Conservation (phyloP, 2,329 filamentous ascomycete genomes). For the Grosmannia clavigera region DNA sequence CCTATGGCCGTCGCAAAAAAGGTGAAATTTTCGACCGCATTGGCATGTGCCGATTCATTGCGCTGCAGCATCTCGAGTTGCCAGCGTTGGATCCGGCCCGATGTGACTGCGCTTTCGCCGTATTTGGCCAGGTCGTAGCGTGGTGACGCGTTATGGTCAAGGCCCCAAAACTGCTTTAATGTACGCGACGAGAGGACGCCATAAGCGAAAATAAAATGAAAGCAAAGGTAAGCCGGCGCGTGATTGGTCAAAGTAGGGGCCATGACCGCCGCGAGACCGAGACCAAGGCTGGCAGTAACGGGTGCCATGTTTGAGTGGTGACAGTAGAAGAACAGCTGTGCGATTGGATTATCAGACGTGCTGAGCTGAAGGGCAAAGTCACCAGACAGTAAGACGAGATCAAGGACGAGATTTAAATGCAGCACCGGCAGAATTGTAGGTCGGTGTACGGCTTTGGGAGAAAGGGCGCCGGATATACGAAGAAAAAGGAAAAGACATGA, state of each 20-base stretch:
- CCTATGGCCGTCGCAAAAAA: slow-evolving; percentile 25
- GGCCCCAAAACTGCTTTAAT: slow-evolving; percentile 26
- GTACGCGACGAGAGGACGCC: slow-evolving; percentile 28
- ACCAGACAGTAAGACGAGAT: no score
- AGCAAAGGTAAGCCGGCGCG: slow-evolving; percentile 21
- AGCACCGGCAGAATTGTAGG: no score
- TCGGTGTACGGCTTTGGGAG: no score
- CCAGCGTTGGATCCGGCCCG: slow-evolving; percentile 28
- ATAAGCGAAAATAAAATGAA: slow-evolving; percentile 32
- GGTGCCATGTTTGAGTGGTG: no score
- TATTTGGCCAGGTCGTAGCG: slow-evolving; percentile 33
- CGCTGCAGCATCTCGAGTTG: slow-evolving; percentile 30
- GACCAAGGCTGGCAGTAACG: not conserved
- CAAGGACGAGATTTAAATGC: no score
- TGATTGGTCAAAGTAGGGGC: slow-evolving; percentile 7
- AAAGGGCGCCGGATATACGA: no score
- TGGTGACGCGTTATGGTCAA: slow-evolving; percentile 35
- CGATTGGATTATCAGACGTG: no score
- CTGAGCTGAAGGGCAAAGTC: no score
- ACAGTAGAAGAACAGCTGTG: no score
- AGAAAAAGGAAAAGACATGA: no score
- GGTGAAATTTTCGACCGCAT: slow-evolving; percentile 29
- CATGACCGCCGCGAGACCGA: not conserved
- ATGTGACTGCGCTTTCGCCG: slow-evolving; percentile 27
- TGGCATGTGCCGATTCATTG: slow-evolving; percentile 32